phyloP scores from a whole-genome alignment of 352 stramenopile species.

The Blastocystis sp. region DNA sequence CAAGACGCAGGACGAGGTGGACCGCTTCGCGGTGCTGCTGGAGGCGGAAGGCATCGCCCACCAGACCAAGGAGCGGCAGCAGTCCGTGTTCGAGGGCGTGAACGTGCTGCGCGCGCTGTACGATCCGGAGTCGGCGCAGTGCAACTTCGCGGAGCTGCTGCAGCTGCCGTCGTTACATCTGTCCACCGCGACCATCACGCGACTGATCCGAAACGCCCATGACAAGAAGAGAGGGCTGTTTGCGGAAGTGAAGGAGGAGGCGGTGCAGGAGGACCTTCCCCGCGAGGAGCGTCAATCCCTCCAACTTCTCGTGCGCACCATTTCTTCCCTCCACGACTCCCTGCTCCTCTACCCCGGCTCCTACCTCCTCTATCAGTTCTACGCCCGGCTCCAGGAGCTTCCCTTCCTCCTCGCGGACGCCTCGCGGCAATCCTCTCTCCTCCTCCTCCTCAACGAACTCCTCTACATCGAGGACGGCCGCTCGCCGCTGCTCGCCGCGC shows the following conservation, averaged over 20 bases:
- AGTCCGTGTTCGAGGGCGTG: conserved; percentile 45
- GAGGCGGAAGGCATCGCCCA: neutral
- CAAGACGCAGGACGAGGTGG: conserved; percentile 20
- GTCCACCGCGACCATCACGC: neutral
- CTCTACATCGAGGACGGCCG: conserved; percentile 36
- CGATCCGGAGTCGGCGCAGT: neutral
- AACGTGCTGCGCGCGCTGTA: conserved; percentile 45
- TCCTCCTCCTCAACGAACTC: conserved; percentile 44
- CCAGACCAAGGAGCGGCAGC: neutral
- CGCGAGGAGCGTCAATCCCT: neutral
- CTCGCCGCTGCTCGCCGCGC: conserved; percentile 4
- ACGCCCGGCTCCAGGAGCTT: neutral
- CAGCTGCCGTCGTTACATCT: conserved; percentile 1
- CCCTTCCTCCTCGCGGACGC: neutral
- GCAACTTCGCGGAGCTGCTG: conserved; percentile 19
- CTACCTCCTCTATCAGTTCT: conserved; percentile 55
- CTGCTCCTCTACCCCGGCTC: conserved; percentile 30
- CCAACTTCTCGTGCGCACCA: neutral
- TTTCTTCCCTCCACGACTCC: neutral
- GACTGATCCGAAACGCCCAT: conserved; percentile 38
- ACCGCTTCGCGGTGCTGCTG: conserved; percentile 1
- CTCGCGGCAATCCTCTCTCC: neutral
- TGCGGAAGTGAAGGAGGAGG: neutral
- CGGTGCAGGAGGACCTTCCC: neutral
- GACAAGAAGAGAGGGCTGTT: neutral